Base-by-base conservation (phyloP, 176 grass and related monocot genomes). In the Rhipidocladum racemiflorum region DNA sequence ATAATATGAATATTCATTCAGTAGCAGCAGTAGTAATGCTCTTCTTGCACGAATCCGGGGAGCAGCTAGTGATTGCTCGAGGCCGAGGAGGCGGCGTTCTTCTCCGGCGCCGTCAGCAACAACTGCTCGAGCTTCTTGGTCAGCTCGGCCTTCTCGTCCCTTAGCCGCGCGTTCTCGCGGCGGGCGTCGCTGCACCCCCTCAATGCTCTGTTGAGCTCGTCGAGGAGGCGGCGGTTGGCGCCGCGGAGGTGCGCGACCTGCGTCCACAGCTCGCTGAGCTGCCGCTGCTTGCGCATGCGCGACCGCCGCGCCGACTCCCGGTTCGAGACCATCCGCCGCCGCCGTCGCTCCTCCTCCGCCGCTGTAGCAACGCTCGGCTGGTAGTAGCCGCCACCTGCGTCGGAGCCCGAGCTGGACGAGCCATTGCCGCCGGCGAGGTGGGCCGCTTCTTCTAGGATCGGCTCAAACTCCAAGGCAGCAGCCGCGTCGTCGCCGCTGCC, bases 201-300 rank as follows among this genome's bases (percentile, higher is more conserved):
- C 68, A 95, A 80, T 75, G 85, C 81, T 13, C 35, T 25, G 79
- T 99, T 99, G 72, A 95, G 89, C 69, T 99, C 85, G 48, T 95
- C 80, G 74, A 95, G 87, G 75, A 95, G 91, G 46, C 79, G 89
- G 64, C 87, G 85, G 71, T 93, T 99, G 51, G 69, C 75, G 35
- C 61, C 60, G n/a, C 91, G 90, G 36, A 98, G 84, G 74, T 87
- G 90, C 3, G 73, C 18, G 36, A 85, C 96, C 86, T 90, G 90
- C 43, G 83, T 44, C 88, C 90, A 86, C 71, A 98, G 88, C 83
- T 98, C 89, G 28, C 78, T 89, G n/a, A 98, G 81, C 72, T 98
- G 96, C 73, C 88, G 86, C 82, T 98, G 96, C 89, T 98, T 95
- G 36, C 96, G 94, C 86, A 98, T 90, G 57, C 96, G 92, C 38